Percentiles rank a stretch among this genome's conserved stretches.
Conservation (phyloP, 169 alveolate species). For the Pseudocohnilembus persalinus region DNA sequence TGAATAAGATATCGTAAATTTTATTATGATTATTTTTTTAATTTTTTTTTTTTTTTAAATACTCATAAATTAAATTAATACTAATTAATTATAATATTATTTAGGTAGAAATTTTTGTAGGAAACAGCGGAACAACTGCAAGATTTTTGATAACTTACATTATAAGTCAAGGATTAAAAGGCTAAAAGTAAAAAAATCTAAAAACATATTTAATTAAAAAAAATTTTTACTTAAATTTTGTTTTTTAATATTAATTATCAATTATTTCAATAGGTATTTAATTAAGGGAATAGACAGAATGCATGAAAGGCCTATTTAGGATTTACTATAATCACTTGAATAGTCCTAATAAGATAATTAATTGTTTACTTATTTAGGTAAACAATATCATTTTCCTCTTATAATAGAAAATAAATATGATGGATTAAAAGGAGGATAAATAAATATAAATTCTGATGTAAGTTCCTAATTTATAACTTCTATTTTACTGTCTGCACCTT, state of each 20-base stretch:
- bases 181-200: too few species aligned
- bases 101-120: conserved; percentile 33
- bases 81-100: too few species aligned
- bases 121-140: conserved; percentile 47
- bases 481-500: conserved; percentile 40
- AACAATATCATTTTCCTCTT: conserved; percentile 35
- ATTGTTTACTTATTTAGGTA: conserved; percentile 24
- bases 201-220: too few species aligned
- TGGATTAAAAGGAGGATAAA: conserved; percentile 1
- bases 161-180: too few species aligned
- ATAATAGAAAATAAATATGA: conserved; percentile 11
- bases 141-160: conserved; percentile 30
- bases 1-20: background rate
- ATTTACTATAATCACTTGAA: conserved; percentile 28
- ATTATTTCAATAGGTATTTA: background rate
- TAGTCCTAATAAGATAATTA: background rate
- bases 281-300: conserved; percentile 32
- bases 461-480: conserved; percentile 40
- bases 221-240: too few species aligned
- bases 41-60: too few species aligned
- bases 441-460: conserved; percentile 21
- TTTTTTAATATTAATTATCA: too few species aligned
- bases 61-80: too few species aligned
- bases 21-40: too few species aligned
- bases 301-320: conserved; percentile 45